Evolutionary conservation across 495 filamentous ascomycete species (phyloP).

Genomic region (Penicillium herquei): DNA sequence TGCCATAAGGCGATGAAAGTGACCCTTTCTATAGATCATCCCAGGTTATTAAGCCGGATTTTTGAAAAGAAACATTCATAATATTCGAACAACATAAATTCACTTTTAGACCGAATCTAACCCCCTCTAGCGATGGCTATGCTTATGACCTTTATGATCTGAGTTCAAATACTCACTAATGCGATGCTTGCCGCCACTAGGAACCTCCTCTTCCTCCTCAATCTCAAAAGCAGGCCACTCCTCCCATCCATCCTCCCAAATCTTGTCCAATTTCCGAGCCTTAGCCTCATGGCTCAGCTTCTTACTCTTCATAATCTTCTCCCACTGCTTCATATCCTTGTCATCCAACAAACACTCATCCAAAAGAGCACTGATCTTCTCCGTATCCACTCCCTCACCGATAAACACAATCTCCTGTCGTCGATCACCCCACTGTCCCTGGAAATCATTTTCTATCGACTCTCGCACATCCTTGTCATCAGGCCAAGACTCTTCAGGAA

Average conservation of each 20-base stretch:
- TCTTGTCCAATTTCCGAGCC: constrained; percentile 34
- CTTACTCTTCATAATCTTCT: constrained; percentile 46
- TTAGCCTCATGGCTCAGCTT: constrained; percentile 28
- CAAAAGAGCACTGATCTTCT: constrained; percentile 38
- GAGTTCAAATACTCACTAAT: constrained; percentile 34
- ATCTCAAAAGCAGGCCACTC: constrained; percentile 48
- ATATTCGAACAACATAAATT: background rate
- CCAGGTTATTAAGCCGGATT: too few relatives aligned
- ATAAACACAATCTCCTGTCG: constrained; percentile 62
- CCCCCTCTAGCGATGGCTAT: constrained; percentile 10
- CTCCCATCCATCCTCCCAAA: constrained; percentile 58
- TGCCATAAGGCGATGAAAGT: too few relatives aligned
- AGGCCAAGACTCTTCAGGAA: constrained; percentile 45
- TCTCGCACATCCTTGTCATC: constrained; percentile 41
- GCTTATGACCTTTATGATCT: constrained; percentile 42
- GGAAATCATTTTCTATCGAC: constrained; percentile 45
- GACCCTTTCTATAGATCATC: too few relatives aligned
- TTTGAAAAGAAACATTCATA: too few relatives aligned
- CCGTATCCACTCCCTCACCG: constrained; percentile 49
- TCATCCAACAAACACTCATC: constrained; percentile 52
- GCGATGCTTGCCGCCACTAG: constrained; percentile 22
- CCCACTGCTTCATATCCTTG: constrained; percentile 49
- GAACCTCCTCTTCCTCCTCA: constrained; percentile 39
- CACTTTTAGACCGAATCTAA: background rate
- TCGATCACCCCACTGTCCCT: constrained; percentile 56